Evolutionary conservation across 306 rosid species (phyloP).

Genomic region (Ochetophila trinervis): DNA sequence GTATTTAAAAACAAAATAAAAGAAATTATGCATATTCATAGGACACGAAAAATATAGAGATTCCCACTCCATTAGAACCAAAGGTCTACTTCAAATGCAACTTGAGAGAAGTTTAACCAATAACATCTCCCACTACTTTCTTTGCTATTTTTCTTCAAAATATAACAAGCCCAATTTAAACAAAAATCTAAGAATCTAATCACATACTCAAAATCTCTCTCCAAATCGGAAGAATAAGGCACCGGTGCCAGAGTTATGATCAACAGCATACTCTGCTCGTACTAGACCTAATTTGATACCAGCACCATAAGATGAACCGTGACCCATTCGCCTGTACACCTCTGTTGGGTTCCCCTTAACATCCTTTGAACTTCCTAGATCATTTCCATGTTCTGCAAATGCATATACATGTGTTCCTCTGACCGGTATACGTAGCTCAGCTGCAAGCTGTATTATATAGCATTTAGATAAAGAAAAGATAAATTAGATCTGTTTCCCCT

Average conservation of each 20-base stretch:
- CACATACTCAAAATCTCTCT: conserved; percentile 74
- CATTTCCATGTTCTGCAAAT: conserved; percentile 90
- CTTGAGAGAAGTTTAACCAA: neutral
- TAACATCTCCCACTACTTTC: neutral
- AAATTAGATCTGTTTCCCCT: conserved; percentile 15
- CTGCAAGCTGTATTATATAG: conserved; percentile 66
- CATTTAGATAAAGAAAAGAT: neutral
- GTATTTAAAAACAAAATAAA: too few relatives aligned
- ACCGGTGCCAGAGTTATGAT: conserved; percentile 90
- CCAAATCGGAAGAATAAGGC: conserved; percentile 94
- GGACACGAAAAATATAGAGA: neutral
- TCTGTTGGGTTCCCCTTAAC: conserved; percentile 95
- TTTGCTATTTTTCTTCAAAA: conserved; percentile 25
- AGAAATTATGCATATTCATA: too few relatives aligned
- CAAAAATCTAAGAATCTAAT: conserved; percentile 21
- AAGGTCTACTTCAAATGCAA: conserved; percentile 18
- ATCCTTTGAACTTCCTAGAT: conserved; percentile 85
- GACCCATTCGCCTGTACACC: conserved; percentile 86
- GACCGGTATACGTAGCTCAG: conserved; percentile 82
- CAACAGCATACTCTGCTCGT: conserved; percentile 89
- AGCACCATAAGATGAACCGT: conserved; percentile 82
- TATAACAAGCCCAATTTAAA: conserved; percentile 22
- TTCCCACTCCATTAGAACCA: conserved; percentile 25
- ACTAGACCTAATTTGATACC: conserved; percentile 87
- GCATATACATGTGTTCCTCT: conserved; percentile 79